These are phyloP conservation scores for Fusarium newnesense DNA, from an alignment of 2,329 filamentous ascomycete genomes.

Conservation along the genomic window DNA sequence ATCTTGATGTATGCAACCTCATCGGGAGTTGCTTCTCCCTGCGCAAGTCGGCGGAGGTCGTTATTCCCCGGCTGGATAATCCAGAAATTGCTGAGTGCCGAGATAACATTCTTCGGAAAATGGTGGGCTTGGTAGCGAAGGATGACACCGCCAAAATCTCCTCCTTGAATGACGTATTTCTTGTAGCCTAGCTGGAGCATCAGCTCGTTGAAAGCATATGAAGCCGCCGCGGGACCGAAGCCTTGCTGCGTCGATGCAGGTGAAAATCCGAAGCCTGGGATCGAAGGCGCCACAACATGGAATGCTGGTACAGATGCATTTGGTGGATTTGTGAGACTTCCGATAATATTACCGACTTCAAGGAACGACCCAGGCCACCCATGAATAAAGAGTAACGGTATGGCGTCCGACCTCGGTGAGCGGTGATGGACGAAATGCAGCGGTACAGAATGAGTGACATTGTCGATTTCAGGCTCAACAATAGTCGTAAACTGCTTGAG, in stretches of 20 bases:
- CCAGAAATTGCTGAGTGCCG: not conserved
- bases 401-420: rapidly evolving
- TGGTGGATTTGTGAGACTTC: not conserved
- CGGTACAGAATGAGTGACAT: not conserved
- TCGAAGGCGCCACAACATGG: not conserved
- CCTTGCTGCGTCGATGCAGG: not conserved
- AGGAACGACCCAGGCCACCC: not conserved
- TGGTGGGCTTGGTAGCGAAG: not conserved
- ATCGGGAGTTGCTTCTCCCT: not conserved
- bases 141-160: not conserved
- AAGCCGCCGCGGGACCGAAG: not conserved
- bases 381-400: not conserved
- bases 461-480: not conserved
- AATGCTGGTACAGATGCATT: not conserved
- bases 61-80: not conserved
- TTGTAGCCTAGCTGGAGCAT: not conserved
- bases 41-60: not conserved
- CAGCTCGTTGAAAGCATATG: not conserved
- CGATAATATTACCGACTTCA: not conserved
- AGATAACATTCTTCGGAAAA: not conserved
- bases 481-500: not conserved
- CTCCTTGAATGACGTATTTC: not conserved
- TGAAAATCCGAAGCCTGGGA: not conserved
- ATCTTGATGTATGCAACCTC: not conserved
- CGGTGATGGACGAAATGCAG: not conserved